Conservation (phyloP, 495 filamentous ascomycete genomes). For the Neurospora terricola region DNA sequence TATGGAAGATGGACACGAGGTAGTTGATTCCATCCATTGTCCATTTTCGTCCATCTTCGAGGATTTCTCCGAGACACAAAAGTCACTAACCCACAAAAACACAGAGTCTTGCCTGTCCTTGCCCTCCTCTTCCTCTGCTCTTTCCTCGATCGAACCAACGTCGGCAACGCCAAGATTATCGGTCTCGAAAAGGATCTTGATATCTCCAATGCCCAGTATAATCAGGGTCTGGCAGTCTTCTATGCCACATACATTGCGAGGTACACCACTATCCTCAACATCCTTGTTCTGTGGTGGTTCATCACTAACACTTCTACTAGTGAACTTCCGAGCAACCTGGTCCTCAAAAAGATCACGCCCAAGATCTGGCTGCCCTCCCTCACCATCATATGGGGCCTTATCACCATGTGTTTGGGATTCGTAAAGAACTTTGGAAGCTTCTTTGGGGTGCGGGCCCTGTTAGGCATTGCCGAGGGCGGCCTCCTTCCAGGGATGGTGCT, state of each 20-base stretch:
- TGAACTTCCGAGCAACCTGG: constrained; percentile 75
- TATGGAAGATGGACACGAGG: constrained; percentile 20
- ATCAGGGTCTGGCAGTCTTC: constrained; percentile 47
- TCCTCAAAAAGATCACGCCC: constrained; percentile 66
- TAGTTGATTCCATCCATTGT: neutral
- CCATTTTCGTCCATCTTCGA: neutral
- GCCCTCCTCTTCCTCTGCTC: constrained; percentile 40
- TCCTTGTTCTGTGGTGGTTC: neutral
- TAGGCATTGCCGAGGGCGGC: constrained; percentile 51
- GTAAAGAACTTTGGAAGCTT: constrained; percentile 64
- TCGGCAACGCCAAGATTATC: constrained; percentile 76
- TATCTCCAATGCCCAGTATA: constrained; percentile 62
- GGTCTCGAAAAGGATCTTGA: constrained; percentile 53
- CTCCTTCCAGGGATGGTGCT: constrained; percentile 42
- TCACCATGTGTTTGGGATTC: constrained; percentile 62
- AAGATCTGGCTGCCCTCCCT: constrained; percentile 48
- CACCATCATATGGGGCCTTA: constrained; percentile 45
- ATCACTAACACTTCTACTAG: constrained; percentile 20
- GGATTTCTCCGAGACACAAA: neutral
- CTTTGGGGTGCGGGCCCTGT: constrained; percentile 64
- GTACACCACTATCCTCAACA: constrained; percentile 3
- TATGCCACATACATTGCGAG: constrained; percentile 47
- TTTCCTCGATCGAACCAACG: constrained; percentile 72
- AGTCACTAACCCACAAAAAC: constrained; percentile 11
- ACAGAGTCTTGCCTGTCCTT: constrained; percentile 39